Percentiles rank a stretch among this genome's conserved stretches.
phyloP scores from a whole-genome alignment of 2,329 filamentous ascomycete genomes.

The Colletotrichum tofieldiae region DNA sequence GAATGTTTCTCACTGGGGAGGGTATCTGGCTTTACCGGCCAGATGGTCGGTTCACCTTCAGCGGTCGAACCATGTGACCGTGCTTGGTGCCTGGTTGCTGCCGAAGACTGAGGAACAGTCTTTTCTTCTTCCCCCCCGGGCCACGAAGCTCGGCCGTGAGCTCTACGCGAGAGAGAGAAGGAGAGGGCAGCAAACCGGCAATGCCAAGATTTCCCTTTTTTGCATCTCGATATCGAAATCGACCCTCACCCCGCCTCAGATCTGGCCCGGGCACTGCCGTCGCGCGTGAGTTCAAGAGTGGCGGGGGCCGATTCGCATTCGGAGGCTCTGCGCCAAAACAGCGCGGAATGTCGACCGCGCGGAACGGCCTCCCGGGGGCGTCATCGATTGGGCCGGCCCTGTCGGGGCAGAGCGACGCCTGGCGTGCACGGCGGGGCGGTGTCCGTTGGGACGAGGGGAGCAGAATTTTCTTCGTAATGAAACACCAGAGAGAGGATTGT shows the following conservation, averaged over 20 bases:
- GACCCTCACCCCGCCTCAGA: neutral
- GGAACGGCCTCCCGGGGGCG: neutral
- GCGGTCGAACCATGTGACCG: too few relatives aligned
- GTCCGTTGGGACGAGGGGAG: neutral
- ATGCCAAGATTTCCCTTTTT: neutral
- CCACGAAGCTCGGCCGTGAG: neutral
- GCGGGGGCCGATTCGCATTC: neutral
- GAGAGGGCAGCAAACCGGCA: neutral
- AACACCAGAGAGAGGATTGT: neutral
- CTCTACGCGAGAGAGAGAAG: neutral
- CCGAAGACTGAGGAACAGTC: too few relatives aligned
- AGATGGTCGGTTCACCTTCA: too few relatives aligned
- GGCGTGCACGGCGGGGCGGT: neutral
- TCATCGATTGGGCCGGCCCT: neutral
- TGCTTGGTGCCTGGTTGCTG: too few relatives aligned
- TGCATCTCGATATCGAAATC: neutral
- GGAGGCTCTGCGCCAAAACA: neutral
- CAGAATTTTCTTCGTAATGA: neutral
- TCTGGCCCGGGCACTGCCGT: neutral
- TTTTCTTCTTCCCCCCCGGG: neutral
- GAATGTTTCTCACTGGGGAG: too few relatives aligned
- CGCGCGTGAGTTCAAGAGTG: neutral
- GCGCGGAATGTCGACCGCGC: neutral
- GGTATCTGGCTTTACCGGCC: too few relatives aligned
- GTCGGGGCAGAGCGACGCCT: neutral